Base-by-base conservation (phyloP, 176 grass and related monocot genomes). In the Eremochloa ophiuroides region DNA sequence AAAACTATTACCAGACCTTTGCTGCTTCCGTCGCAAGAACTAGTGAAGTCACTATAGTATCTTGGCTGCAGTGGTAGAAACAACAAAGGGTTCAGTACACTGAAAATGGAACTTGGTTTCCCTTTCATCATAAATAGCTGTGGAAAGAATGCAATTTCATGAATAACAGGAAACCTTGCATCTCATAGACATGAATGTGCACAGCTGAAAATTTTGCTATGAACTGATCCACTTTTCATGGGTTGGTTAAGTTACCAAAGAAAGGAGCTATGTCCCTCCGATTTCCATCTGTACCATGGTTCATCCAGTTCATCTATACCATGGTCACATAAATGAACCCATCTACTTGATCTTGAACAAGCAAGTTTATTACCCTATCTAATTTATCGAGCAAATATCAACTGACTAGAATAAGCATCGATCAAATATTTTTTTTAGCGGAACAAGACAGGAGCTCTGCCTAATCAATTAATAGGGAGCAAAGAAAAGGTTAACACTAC, bases 11-110 rank as follows among this genome's bases (percentile, higher is more conserved):
- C 59, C 33, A 83, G 53, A 97, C 96, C 96, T 98, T 98, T 68
- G 85, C 87, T 47, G 77, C 41, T 86, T 98, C 96, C 74, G 89
- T 93, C 77, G 93, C 51, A 77, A 98, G 88, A 74, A 98, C 96
- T 39, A 91, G 77, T 71, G 96, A 89, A 74, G 96, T 98, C 23
- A 98, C 96, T 86, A 98, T 95, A 71, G 94, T 93, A 79, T 86
- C 92, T 86, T 67, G 85, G 66, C 95, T 98, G 95, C 82, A 91
- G 28, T 18, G 66, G 20, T 60, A 72, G 15, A 77, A 66, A 71
- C 18, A 80, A 77, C n/a, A 62, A 58, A 5, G 8, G 61, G 39
- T 62, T 82, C 44, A 84, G 29, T 15, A 76, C 65, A 71, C 64
- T 75, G 27, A 76, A 53, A 53, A 68, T 67, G 39, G 47, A 67